Evolutionary conservation across 441 rosid genomes (phyloP).

Genomic region (Gossypium aridum): DNA sequence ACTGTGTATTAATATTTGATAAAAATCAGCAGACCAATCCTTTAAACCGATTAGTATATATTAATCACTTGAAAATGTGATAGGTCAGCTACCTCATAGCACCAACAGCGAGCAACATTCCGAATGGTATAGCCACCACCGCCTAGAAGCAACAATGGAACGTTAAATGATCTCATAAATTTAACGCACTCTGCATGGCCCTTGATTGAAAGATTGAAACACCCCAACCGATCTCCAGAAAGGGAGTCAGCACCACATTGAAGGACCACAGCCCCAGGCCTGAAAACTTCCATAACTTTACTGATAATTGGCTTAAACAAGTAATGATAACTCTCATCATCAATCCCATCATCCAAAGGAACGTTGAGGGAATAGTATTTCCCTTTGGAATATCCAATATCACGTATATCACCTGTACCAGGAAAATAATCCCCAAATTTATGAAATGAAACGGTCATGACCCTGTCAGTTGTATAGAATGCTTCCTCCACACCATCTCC

Average conservation of each 20-base stretch:
- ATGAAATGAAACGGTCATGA: constrained; percentile 79
- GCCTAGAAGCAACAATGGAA: constrained; percentile 60
- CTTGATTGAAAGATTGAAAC: constrained; percentile 77
- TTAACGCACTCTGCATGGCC: constrained; percentile 76
- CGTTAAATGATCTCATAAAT: constrained; percentile 76
- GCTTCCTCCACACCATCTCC: constrained; percentile 84
- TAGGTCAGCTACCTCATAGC: constrained; percentile 51
- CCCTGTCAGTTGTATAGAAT: constrained; percentile 69
- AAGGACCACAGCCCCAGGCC: constrained; percentile 68
- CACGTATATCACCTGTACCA: constrained; percentile 69
- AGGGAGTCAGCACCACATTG: constrained; percentile 80
- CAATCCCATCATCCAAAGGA: constrained; percentile 78
- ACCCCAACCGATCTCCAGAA: constrained; percentile 73
- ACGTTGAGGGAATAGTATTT: constrained; percentile 75
- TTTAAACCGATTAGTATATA: background rate
- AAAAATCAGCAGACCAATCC: background rate
- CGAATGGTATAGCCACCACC: constrained; percentile 81
- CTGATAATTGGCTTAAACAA: constrained; percentile 67
- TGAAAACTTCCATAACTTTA: constrained; percentile 69
- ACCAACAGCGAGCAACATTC: constrained; percentile 83
- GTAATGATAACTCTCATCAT: constrained; percentile 73
- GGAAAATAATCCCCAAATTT: constrained; percentile 79
- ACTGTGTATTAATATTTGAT: background rate
- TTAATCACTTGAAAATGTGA: background rate
- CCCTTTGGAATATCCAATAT: constrained; percentile 53